Conservation (phyloP, 2,329 filamentous ascomycete genomes). For the Bisporella sp. region DNA sequence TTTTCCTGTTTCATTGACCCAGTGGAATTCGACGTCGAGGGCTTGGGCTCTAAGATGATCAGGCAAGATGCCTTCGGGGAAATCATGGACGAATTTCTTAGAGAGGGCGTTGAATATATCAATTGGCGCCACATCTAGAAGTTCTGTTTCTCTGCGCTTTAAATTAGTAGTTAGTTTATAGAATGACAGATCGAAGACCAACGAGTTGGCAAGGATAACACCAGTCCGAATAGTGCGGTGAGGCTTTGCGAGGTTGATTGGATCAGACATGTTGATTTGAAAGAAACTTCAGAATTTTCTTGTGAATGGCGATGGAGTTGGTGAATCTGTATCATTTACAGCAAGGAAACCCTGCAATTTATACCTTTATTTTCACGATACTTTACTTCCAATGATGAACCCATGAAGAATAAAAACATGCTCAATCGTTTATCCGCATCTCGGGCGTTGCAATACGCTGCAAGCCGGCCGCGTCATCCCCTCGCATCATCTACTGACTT, state of each 20-base stretch:
- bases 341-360: no score
- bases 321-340: no score
- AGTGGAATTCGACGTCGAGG: not conserved
- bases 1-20: not conserved
- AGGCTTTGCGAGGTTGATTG: not conserved
- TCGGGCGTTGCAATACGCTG: no score
- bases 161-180: not conserved
- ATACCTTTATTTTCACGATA: no score
- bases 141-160: not conserved
- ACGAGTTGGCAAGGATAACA: not conserved
- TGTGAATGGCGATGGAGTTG: no score
- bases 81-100: not conserved
- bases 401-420: no score
- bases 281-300: no score
- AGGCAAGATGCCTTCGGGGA: not conserved
- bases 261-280: no score
- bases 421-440: no score
- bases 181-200: not conserved
- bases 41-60: not conserved
- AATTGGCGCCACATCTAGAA: conserved; percentile 1
- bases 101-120: not conserved
- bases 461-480: no score
- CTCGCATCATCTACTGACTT: no score
- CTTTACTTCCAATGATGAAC: no score
- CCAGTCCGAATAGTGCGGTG: not conserved